phyloP scores from a whole-genome alignment of 2,329 filamentous ascomycete genomes.

The Fusarium marasasianum region DNA sequence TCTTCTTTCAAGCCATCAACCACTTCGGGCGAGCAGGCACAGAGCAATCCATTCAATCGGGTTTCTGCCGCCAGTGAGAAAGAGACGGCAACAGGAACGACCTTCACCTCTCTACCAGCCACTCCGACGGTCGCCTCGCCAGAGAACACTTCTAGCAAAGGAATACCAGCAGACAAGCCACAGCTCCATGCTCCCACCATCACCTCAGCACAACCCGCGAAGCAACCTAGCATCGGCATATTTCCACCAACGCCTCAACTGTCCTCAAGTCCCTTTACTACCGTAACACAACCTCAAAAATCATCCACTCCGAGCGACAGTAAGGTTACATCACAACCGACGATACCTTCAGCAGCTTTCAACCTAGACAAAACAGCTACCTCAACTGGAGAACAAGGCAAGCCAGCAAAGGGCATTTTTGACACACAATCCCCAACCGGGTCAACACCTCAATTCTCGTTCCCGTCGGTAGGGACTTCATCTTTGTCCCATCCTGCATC shows the following conservation, averaged over 20 bases:
- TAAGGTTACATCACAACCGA: not conserved
- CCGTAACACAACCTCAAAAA: conserved; percentile 11
- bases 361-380: not conserved
- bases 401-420: conserved; percentile 2
- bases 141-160: not conserved
- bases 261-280: conserved; percentile 9
- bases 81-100: not conserved
- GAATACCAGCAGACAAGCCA: not conserved
- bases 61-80: conserved; percentile 1
- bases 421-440: not conserved
- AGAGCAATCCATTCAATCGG: conserved; percentile 18
- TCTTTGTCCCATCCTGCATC: not conserved
- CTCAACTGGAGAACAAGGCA: not conserved
- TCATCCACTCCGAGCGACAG: not conserved
- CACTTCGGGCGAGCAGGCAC: not conserved
- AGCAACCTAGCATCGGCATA: conserved; percentile 20
- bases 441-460: conserved; percentile 15
- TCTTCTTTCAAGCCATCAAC: conserved; percentile 6
- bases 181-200: not conserved
- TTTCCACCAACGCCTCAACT: conserved; percentile 30
- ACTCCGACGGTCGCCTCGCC: not conserved
- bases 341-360: not conserved
- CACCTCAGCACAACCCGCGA: not conserved
- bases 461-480: conserved; percentile 11
- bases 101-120: conserved; percentile 12